Evolutionary conservation across 2,329 filamentous ascomycete species (phyloP), one percentile per base, ranked within the genome.

Genomic region (Xylariaceae sp.): DNA sequence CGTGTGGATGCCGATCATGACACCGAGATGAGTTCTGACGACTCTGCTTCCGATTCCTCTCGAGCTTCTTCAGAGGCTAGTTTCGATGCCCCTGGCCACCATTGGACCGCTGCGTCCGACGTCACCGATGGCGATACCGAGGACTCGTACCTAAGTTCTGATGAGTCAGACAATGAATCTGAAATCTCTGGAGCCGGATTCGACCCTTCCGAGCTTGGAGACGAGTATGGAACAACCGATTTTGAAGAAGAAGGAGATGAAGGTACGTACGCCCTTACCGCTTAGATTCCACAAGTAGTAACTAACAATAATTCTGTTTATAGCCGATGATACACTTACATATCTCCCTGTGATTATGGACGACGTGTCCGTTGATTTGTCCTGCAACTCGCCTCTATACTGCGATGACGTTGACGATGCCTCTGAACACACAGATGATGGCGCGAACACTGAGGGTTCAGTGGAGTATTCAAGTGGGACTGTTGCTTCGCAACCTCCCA

Each of bases 211-310:
- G 53, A 47, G 7, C n/a, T 49, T 10, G 44, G 31, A 14, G 38
- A 53, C 12, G 45, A 48, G 30, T 18, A 47, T n/a, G 47, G 18
- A n/a, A 17, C 38, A 22, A 32, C 14, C n/a, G 45, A 44, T n/a
- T 49, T 48, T 39, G 52, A 51, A 2, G 48, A 52, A 17, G 57
- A 57, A 15, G 33, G 33, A 10, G 43, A 51, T 31, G 49, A 58
- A 9, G 48, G 59, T 61, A 54, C 48, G 44, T 19, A 35, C 22
- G 19, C 30, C 14, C 11, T 17, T 19, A 38, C 27, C 11, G 22
- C 11, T 36, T 15, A 31, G 41, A 52, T 43, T 17, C 31, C n/a
- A 35, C 11, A 35, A 50, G 6, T 46, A 47, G 12, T 31, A n/a
- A 36, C 41, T 40, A 19, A 44, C 19, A 11, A 11, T 15, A 10